Percentiles rank a stretch among this genome's conserved stretches.
Conservation (phyloP, 768 basidiomycete species). For the Pleurotus ostreatus region DNA sequence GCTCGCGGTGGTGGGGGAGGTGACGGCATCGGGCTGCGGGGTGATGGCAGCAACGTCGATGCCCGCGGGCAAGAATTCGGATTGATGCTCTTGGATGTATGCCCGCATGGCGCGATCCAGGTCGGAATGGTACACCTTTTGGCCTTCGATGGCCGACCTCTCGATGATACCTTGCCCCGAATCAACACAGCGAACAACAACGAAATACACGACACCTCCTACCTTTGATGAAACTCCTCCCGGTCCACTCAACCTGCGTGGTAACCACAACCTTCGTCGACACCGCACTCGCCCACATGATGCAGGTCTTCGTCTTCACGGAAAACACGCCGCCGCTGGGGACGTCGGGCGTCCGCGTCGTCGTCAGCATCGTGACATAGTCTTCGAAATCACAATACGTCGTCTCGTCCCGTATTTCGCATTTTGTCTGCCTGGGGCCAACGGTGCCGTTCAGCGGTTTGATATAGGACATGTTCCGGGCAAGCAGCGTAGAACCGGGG, state of each 20-base stretch:
- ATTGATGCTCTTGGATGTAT: slow-evolving; percentile 86
- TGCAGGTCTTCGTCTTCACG: slow-evolving; percentile 91
- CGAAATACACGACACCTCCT: slow-evolving; percentile 12
- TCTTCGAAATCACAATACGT: slow-evolving; percentile 79
- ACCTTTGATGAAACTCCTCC: slow-evolving; percentile 96
- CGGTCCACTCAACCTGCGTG: slow-evolving; percentile 93
- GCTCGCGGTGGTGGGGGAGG: slow-evolving; percentile 12
- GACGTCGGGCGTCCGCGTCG: slow-evolving; percentile 90
- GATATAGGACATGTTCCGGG: slow-evolving; percentile 93
- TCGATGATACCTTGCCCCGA: slow-evolving; percentile 79
- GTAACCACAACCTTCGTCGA: slow-evolving; percentile 81
- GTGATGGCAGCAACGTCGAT: slow-evolving; percentile 57
- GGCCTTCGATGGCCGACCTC: slow-evolving; percentile 85
- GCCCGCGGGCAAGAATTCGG: slow-evolving; percentile 87
- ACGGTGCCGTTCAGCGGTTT: slow-evolving; percentile 85
- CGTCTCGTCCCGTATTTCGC: slow-evolving; percentile 88
- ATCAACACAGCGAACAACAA: neutral
- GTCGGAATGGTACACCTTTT: slow-evolving; percentile 80
- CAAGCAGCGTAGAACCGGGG: slow-evolving; percentile 62
- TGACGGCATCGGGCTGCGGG: slow-evolving; percentile 23
- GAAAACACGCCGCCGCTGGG: slow-evolving; percentile 91
- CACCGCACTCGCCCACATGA: slow-evolving; percentile 87
- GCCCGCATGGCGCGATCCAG: slow-evolving; percentile 80
- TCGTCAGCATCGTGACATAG: slow-evolving; percentile 79
- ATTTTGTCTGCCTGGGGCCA: slow-evolving; percentile 94